Evolutionary conservation across 2,329 filamentous ascomycete genomes (phyloP), one percentile per base, ranked within the genome.

Genomic region (Aspergillus vadensis): DNA sequence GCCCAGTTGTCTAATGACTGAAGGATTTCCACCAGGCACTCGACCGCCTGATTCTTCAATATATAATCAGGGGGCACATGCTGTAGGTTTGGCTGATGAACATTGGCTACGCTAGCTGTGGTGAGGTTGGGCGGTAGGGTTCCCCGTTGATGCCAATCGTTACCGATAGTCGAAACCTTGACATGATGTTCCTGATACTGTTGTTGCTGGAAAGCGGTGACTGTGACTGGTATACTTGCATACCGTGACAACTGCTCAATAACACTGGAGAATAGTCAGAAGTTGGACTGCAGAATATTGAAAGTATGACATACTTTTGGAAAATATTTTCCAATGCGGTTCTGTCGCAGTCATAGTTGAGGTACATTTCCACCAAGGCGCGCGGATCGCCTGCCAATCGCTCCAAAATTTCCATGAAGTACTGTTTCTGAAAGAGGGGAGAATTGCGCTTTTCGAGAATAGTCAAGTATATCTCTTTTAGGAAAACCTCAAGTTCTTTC

Each of bases 271-370:
- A 38, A 47, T 12, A 54, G 55, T 43, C 30, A 23, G 36, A 36
- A 15, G 3, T 30, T 14, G n/a, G 2, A 27, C 17, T 41, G 17
- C 51, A 30, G 48, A 4, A 38, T 5, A 17, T 9, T 14, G 7
- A n/a, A 30, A 43, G 3, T 47, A 38, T 41, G 60, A 65, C 70
- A 59, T 70, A 79, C 67, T 85, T 82, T 77, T 99, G 95, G 75
- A 96, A 99, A 76, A 98, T 95, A 76, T 99, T 99, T 78, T 98
- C 94, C 61, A 98, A 86, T 9, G 88, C 87, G 43, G 92, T 92
- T 62, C 94, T 86, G 71, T 98, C 96, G 78, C 95, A 99, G 74
- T 99, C 95, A 72, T 99, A 99, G 76, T 99, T 99, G 64, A 99
- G 85, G 76, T 99, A 99, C 14, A 93, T 89, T 76, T 99, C 95